Evolutionary conservation across 108 stramenopile genomes (phyloP), one percentile per base, ranked within the genome.

Genomic region (Chaetoceros tenuissimus): DNA sequence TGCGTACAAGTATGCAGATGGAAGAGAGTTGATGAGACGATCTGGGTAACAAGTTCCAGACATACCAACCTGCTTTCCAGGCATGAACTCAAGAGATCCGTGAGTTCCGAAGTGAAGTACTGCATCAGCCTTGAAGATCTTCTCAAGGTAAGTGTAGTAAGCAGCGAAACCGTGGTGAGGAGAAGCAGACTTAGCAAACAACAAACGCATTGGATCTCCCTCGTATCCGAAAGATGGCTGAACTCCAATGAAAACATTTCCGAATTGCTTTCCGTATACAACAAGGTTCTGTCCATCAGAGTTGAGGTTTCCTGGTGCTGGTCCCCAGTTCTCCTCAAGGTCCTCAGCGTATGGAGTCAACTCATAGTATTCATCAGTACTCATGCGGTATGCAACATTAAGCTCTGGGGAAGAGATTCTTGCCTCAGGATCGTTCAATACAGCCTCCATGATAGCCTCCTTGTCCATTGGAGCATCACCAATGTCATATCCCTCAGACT

Each of bases 31-130:
- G 85, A 95, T 95, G 28, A 97, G 68, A 53, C 96, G 85, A 69
- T 97, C 96, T 22, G 96, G 96, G 80, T 97, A 97, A 84, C 96
- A 97, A 19, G 92, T 91, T 52, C 94, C 96, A 55, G 89, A 89
- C 96, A 97, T 97, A 68, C 96, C 96, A 20, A 97, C 96, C 74
- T 96, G 96, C 81, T 96, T 96, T 68, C 96, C 96, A 63, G 96
- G 96, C 94, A 95, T 95, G 85, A 97, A 97, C 67, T 95, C 96
- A 28, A 95, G 71, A 70, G 81, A 83, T 52, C 94, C 96, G 74
- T 97, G 96, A 19, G 96, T 97, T 59, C 96, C 96, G 55, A 97
- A 97, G 80, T 97, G 96, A 26, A 97, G 79, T 21, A 97, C 96
- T 3, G 94, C 96, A 68, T 97, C 94, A 46, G 96, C 94, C 51